Evolutionary conservation across 1,139 yeast genomes (phyloP).

Genomic region (Yamadazyma conglobata): DNA sequence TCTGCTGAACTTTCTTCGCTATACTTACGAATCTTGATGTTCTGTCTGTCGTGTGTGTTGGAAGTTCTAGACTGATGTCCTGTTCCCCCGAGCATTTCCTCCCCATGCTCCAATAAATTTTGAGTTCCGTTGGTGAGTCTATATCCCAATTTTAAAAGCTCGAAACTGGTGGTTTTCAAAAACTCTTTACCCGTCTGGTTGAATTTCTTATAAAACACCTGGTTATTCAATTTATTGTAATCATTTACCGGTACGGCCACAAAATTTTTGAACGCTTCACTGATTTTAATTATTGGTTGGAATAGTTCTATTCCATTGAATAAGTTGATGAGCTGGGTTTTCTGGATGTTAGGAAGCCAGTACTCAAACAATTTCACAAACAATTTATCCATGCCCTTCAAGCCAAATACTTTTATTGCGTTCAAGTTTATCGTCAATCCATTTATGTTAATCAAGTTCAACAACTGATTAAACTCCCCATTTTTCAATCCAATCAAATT

Average conservation of each 20-base stretch:
- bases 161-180: slow-evolving; percentile 77
- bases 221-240: slow-evolving; percentile 52
- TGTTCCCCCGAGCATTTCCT: slow-evolving; percentile 67
- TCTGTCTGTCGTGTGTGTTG: slow-evolving; percentile 2
- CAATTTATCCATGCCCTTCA: slow-evolving; percentile 66
- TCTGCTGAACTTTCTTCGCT: slow-evolving; percentile 14
- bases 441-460: slow-evolving; percentile 84
- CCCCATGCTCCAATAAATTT: slow-evolving; percentile 74
- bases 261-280: slow-evolving; percentile 73
- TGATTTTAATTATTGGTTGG: slow-evolving; percentile 70
- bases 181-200: slow-evolving; percentile 79
- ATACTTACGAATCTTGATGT: neutral
- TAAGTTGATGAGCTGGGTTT: slow-evolving; percentile 74
- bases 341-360: slow-evolving; percentile 86
- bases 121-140: slow-evolving; percentile 90
- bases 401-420: slow-evolving; percentile 65
- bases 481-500: slow-evolving; percentile 82
- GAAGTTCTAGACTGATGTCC: slow-evolving; percentile 45
- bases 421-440: slow-evolving; percentile 72
- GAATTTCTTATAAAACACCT: slow-evolving; percentile 59
- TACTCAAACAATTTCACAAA: slow-evolving; percentile 53
- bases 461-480: slow-evolving; percentile 81
- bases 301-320: slow-evolving; percentile 83
- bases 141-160: slow-evolving; percentile 77
- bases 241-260: slow-evolving; percentile 73